Percentiles rank a stretch among this genome's conserved stretches.
Evolutionary conservation across 768 basidiomycete species (phyloP).

Genomic region (Tylopilus subfusipes): DNA sequence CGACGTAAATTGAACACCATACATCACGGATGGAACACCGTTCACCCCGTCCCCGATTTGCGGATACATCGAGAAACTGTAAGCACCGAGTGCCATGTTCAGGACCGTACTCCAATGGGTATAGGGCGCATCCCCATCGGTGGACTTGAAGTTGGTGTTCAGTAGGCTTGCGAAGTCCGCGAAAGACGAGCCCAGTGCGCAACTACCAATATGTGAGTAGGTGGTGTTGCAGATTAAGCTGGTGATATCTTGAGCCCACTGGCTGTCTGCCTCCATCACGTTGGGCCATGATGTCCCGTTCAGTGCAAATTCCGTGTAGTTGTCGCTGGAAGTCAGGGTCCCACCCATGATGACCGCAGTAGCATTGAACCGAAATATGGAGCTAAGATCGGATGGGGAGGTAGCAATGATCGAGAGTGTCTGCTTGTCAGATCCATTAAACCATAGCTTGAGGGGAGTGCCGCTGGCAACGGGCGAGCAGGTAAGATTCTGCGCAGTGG

Average conservation of each 20-base stretch:
- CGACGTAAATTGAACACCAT: background rate
- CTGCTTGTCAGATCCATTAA: constrained; percentile 3
- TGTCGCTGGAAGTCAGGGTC: constrained; percentile 5
- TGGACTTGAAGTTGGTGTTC: background rate
- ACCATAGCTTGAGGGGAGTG: background rate
- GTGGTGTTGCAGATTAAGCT: constrained; percentile 12
- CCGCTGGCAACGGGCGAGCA: background rate
- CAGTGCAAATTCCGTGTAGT: constrained; percentile 7
- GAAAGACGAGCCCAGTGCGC: background rate
- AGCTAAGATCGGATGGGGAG: background rate
- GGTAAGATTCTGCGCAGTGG: constrained; percentile 6
- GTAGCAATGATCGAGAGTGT: constrained; percentile 5
- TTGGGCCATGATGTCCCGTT: constrained; percentile 17
- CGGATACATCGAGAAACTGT: background rate
- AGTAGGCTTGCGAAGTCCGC: constrained; percentile 2
- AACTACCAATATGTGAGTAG: background rate
- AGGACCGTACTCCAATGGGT: constrained; percentile 3
- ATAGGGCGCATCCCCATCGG: background rate
- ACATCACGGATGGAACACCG: background rate
- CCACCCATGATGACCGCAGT: constrained; percentile 6
- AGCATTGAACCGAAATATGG: constrained; percentile 8
- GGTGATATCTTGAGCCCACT: constrained; percentile 19
- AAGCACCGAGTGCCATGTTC: constrained; percentile 7
- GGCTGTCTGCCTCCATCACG: constrained; percentile 1
- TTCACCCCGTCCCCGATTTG: accelerated